Evolutionary conservation across 1,284 basidiomycete genomes (phyloP).

Genomic region (Rhodotorula sp.): DNA sequence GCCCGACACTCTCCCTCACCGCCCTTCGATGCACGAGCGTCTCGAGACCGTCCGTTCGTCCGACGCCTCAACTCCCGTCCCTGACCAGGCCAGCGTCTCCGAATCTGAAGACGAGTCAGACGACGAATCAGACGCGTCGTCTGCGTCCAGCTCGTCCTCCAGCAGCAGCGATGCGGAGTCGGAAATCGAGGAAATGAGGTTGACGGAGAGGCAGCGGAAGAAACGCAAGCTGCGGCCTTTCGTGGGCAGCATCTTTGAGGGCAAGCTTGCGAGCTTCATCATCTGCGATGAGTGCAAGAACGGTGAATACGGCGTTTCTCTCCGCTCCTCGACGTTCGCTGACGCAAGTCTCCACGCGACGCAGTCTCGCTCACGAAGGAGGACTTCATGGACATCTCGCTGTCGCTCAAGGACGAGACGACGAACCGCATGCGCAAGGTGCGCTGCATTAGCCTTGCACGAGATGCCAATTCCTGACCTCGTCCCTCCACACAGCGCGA

Average conservation of each 20-base stretch:
- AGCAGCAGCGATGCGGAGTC: constrained; percentile 7
- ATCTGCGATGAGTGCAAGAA: constrained; percentile 89
- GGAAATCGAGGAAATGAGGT: constrained; percentile 8
- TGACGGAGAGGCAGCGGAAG: constrained; percentile 45
- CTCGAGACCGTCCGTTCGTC: constrained; percentile 12
- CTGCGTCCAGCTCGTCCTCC: constrained; percentile 1
- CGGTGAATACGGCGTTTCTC: constrained; percentile 46
- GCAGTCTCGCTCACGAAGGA: constrained; percentile 80
- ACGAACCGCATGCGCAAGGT: constrained; percentile 62
- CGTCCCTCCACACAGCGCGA: constrained; percentile 25
- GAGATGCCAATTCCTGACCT: neutral
- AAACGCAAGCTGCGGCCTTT: constrained; percentile 61
- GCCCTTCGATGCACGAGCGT: constrained; percentile 17
- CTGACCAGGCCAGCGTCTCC: neutral
- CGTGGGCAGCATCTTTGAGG: constrained; percentile 84
- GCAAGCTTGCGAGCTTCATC: constrained; percentile 79
- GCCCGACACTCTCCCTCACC: neutral
- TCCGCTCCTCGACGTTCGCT: rapidly evolving
- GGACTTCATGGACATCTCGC: constrained; percentile 87
- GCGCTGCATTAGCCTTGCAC: neutral
- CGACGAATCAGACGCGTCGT: constrained; percentile 13
- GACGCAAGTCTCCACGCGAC: neutral
- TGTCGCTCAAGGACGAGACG: constrained; percentile 78
- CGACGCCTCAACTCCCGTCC: neutral
- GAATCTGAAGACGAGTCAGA: constrained; percentile 10